These are phyloP conservation scores for Stenocarpella maydis DNA, from an alignment of 2,329 filamentous ascomycete genomes.

Conservation along the genomic window DNA sequence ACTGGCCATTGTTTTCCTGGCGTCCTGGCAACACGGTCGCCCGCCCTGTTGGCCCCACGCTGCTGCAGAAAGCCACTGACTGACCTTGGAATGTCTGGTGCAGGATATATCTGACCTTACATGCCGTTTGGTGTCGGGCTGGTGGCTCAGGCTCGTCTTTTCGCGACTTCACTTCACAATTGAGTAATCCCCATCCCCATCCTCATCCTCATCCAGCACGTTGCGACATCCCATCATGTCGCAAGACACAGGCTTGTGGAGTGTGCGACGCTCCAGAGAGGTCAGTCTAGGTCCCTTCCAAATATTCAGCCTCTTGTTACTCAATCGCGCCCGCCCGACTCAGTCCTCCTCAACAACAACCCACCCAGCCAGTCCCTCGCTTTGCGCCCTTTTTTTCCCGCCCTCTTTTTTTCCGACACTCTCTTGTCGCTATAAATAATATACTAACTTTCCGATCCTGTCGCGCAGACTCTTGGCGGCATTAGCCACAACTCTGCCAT, in stretches of 20 bases:
- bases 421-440: constrained; percentile 19
- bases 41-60: constrained; percentile 22
- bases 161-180: neutral
- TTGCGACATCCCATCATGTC: constrained; percentile 68
- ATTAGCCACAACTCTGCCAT: constrained; percentile 85
- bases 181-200: neutral
- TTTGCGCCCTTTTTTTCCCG: too few relatives aligned
- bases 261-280: constrained; percentile 90
- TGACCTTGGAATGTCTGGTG: constrained; percentile 7
- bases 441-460: constrained; percentile 17
- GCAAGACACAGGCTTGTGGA: constrained; percentile 88
- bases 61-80: constrained; percentile 12
- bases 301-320: constrained; percentile 24
- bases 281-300: constrained; percentile 58
- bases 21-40: constrained; percentile 32
- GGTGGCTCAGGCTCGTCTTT: neutral
- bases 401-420: neutral
- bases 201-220: constrained; percentile 1
- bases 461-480: constrained; percentile 78
- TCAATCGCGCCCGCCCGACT: constrained; percentile 33
- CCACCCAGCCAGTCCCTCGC: neutral
- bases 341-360: constrained; percentile 17
- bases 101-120: constrained; percentile 15
- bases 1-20: constrained; percentile 31
- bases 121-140: neutral